Conservation (phyloP, 495 filamentous ascomycete species). For the Penicillium riverlandense region DNA sequence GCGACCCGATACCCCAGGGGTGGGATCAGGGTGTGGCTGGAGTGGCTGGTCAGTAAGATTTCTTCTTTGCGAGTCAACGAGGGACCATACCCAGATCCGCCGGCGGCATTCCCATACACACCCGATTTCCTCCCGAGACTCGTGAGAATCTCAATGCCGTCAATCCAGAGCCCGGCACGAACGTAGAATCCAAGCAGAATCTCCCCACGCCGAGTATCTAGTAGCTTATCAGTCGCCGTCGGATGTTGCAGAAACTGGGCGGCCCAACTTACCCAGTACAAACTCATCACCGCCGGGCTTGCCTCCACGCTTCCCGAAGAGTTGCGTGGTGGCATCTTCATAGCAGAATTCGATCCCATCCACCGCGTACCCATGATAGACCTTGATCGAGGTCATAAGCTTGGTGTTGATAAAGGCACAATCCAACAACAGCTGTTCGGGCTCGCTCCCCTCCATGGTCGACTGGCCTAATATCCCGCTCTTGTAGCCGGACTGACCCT, state of each 20-base stretch:
- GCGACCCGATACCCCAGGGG: constrained; percentile 85
- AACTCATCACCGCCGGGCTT: constrained; percentile 70
- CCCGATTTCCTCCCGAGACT: constrained; percentile 79
- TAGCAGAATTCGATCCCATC: constrained; percentile 92
- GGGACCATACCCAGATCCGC: constrained; percentile 69
- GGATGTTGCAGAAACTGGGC: not conserved
- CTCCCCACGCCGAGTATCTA: constrained; percentile 80
- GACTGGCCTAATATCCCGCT: constrained; percentile 72
- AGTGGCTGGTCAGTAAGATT: constrained; percentile 10
- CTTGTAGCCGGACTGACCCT: constrained; percentile 65
- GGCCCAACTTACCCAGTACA: constrained; percentile 53
- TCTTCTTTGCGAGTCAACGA: not conserved
- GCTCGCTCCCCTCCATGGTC: constrained; percentile 61
- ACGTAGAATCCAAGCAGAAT: constrained; percentile 82
- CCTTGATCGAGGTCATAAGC: constrained; percentile 63
- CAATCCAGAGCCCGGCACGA: constrained; percentile 76
- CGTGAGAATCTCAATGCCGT: constrained; percentile 86
- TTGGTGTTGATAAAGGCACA: constrained; percentile 62
- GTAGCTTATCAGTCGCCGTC: constrained; percentile 6
- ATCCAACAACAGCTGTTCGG: constrained; percentile 68
- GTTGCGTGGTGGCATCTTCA: constrained; percentile 76
- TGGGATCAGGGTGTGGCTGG: constrained; percentile 80
- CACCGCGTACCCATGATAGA: constrained; percentile 72
- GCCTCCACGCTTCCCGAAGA: constrained; percentile 82
- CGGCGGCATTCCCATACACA: constrained; percentile 73